These are phyloP conservation scores for Coriolopsis trogii DNA, from an alignment of 1,284 basidiomycete genomes.

Conservation along the genomic window DNA sequence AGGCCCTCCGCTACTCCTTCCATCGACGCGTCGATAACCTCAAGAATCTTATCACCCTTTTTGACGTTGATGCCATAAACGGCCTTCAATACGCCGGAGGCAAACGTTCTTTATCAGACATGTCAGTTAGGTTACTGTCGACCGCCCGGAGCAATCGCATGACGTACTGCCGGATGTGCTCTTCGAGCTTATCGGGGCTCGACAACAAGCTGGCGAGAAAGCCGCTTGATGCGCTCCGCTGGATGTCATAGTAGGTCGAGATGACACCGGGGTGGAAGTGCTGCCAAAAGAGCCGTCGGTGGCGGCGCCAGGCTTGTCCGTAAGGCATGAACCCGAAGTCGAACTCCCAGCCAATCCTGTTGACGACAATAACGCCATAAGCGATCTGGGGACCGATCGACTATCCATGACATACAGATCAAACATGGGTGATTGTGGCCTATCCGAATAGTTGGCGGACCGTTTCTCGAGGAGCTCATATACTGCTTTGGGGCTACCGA, in stretches of 20 bases:
- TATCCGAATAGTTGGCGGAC: slow-evolving; percentile 25
- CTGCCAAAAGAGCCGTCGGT: slow-evolving; percentile 27
- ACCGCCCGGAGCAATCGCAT: not conserved
- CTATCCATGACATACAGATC: slow-evolving; percentile 27
- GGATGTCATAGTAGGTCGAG: slow-evolving; percentile 12
- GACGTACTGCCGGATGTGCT: slow-evolving; percentile 30
- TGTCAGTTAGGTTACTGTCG: slow-evolving; percentile 4
- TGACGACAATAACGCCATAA: not conserved
- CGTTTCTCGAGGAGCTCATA: slow-evolving; percentile 28
- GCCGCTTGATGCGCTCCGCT: slow-evolving; percentile 1
- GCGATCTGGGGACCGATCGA: slow-evolving; percentile 13
- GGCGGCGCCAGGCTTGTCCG: slow-evolving; percentile 23
- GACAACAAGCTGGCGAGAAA: slow-evolving; percentile 14
- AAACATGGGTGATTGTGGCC: slow-evolving; percentile 21
- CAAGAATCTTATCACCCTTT: slow-evolving; percentile 19
- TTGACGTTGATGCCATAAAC: slow-evolving; percentile 26
- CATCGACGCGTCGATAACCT: slow-evolving; percentile 17
- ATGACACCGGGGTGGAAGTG: slow-evolving; percentile 24
- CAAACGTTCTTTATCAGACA: slow-evolving; percentile 23
- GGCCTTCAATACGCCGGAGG: slow-evolving; percentile 17
- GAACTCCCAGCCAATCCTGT: slow-evolving; percentile 25
- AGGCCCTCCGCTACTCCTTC: slow-evolving; percentile 18
- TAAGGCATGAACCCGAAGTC: slow-evolving; percentile 26
- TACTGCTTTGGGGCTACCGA: slow-evolving; percentile 14
- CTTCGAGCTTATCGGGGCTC: slow-evolving; percentile 9